phyloP scores from a whole-genome alignment of 2,329 filamentous ascomycete genomes.

The Botrytis porri region DNA sequence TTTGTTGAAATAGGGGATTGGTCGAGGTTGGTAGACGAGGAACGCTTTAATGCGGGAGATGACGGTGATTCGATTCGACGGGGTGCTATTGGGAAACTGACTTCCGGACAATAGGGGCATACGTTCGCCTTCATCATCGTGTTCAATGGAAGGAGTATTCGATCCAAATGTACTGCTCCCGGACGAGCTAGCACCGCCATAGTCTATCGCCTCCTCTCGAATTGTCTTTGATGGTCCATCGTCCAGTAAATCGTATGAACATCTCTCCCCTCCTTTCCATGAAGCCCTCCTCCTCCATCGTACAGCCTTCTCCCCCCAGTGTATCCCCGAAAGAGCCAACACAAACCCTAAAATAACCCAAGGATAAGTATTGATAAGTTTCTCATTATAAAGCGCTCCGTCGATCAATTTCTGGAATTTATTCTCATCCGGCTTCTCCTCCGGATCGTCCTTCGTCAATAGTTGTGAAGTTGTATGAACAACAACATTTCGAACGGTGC shows the following conservation, averaged over 20 bases:
- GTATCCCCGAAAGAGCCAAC: conserved; percentile 22
- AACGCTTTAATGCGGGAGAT: conserved; percentile 28
- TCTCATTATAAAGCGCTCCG: conserved; percentile 7
- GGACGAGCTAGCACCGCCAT: conserved; percentile 27
- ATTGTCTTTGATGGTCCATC: conserved; percentile 18
- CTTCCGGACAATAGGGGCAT: conserved; percentile 29
- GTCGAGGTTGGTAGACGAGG: conserved; percentile 56
- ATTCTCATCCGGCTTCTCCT: background rate
- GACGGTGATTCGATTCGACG: conserved; percentile 20
- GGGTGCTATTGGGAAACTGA: background rate
- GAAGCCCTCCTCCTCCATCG: conserved; percentile 28
- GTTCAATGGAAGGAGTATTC: conserved; percentile 23
- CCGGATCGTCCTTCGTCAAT: background rate
- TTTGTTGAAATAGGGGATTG: conserved; percentile 56
- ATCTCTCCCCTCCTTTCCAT: conserved; percentile 17
- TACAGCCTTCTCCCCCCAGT: conserved; percentile 28
- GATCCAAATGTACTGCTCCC: conserved; percentile 30
- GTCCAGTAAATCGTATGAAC: conserved; percentile 21
- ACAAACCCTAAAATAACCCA: background rate
- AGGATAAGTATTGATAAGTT: conserved; percentile 11
- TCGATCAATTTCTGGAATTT: conserved; percentile 13
- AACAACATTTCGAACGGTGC: background rate
- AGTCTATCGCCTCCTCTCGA: conserved; percentile 21
- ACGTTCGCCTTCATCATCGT: conserved; percentile 26
- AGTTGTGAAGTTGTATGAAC: background rate